These are phyloP conservation scores for Cryphonectria nitschkei DNA, from an alignment of 2,329 filamentous ascomycete species.

Conservation along the genomic window DNA sequence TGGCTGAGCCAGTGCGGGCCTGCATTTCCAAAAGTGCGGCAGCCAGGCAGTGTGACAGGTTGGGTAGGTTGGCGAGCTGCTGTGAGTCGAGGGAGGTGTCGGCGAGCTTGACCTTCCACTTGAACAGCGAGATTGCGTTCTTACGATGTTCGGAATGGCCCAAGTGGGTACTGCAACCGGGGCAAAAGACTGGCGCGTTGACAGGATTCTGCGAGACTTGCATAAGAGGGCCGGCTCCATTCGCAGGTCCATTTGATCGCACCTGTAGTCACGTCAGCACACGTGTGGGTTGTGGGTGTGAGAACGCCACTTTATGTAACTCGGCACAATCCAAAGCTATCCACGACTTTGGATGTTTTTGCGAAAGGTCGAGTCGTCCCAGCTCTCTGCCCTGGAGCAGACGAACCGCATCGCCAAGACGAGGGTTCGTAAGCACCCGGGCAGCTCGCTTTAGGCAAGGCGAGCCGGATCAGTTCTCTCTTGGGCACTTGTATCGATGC, in stretches of 20 bases:
- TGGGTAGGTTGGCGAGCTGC: slow-evolving; percentile 38
- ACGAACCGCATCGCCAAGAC: slow-evolving; percentile 47
- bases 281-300: neutral
- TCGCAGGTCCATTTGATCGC: neutral
- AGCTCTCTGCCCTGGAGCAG: slow-evolving; percentile 28
- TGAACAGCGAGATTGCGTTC: slow-evolving; percentile 55
- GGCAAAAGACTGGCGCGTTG: slow-evolving; percentile 44
- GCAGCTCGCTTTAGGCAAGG: slow-evolving; percentile 35
- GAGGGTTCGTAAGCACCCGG: slow-evolving; percentile 41
- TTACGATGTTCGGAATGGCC: slow-evolving; percentile 52
- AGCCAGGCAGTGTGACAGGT: slow-evolving; percentile 54
- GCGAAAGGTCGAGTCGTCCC: slow-evolving; percentile 19
- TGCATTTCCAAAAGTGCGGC: slow-evolving; percentile 57
- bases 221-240: neutral
- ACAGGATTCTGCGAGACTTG: neutral
- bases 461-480: slow-evolving; percentile 46
- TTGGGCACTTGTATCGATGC: slow-evolving; percentile 74
- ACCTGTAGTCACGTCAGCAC: slow-evolving; percentile 9
- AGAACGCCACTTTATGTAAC: slow-evolving; percentile 11
- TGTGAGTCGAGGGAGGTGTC: slow-evolving; percentile 34
- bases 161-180: slow-evolving; percentile 48
- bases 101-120: slow-evolving; percentile 58
- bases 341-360: slow-evolving; percentile 26
- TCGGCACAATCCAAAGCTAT: slow-evolving; percentile 30
- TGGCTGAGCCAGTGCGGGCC: slow-evolving; percentile 60